Percentiles rank a stretch among this genome's conserved stretches.
Evolutionary conservation across 2,329 filamentous ascomycete species (phyloP).

Genomic region (Nannizziopsis barbatae): DNA sequence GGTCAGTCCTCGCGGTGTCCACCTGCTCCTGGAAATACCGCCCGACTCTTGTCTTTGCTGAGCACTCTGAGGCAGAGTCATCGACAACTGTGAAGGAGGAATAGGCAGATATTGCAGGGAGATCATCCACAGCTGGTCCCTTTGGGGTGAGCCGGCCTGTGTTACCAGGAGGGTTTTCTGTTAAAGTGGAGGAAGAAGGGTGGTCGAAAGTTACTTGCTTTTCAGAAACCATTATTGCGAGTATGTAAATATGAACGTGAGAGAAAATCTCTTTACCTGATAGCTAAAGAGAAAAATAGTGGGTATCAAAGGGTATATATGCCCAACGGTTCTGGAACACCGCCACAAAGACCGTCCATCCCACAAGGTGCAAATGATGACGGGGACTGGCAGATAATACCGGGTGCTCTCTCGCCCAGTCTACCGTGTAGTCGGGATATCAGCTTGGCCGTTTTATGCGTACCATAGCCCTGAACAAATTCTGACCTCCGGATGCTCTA

Average conservation of each 20-base stretch:
- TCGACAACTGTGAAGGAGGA: slow-evolving; percentile 15
- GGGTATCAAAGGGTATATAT: not conserved
- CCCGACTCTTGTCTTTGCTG: not conserved
- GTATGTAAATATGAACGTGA: not conserved
- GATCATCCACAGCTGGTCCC: not conserved
- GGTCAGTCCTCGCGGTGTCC: slow-evolving; percentile 10
- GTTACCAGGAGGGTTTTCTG: not conserved
- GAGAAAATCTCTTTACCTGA: not conserved
- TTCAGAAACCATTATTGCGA: not conserved
- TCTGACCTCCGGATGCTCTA: too few relatives aligned
- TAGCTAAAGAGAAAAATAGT: not conserved
- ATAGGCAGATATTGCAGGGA: slow-evolving; percentile 10
- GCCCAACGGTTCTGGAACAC: too few relatives aligned
- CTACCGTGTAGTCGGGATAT: too few relatives aligned
- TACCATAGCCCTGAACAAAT: too few relatives aligned
- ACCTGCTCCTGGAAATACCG: slow-evolving; percentile 14
- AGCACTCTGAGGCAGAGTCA: slow-evolving; percentile 3
- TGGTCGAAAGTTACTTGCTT: slow-evolving; percentile 9
- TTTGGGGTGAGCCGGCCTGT: not conserved
- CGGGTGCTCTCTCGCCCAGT: too few relatives aligned
- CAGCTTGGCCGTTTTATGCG: too few relatives aligned
- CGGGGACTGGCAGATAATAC: too few relatives aligned
- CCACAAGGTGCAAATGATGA: too few relatives aligned
- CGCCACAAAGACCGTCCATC: too few relatives aligned
- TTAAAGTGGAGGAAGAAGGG: not conserved